Evolutionary conservation across 805 yeast genomes (phyloP).

Genomic region (Wickerhamiella sorbophila): DNA sequence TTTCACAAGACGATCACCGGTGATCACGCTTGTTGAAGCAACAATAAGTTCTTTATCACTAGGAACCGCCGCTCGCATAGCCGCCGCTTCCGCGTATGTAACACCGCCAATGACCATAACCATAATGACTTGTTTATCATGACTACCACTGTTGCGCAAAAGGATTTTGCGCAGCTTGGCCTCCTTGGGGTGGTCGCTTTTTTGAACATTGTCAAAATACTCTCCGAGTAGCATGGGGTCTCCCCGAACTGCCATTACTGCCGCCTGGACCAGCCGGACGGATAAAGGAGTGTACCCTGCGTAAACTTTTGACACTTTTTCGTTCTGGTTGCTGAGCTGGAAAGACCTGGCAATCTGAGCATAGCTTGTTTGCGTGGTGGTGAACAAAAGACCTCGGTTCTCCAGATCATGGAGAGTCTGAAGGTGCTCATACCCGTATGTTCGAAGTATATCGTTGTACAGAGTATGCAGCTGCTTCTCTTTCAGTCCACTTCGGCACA

Average conservation of each 20-base stretch:
- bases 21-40: slow-evolving; percentile 35
- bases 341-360: slow-evolving; percentile 17
- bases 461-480: slow-evolving; percentile 38
- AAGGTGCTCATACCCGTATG: slow-evolving; percentile 47
- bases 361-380: slow-evolving; percentile 17
- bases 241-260: slow-evolving; percentile 7
- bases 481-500: slow-evolving; percentile 54
- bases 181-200: slow-evolving; percentile 17
- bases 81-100: slow-evolving; percentile 70
- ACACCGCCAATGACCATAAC: slow-evolving; percentile 73
- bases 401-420: slow-evolving; percentile 35
- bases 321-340: slow-evolving; percentile 23
- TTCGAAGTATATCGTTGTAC: slow-evolving; percentile 37
- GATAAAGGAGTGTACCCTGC: slow-evolving; percentile 75
- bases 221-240: slow-evolving; percentile 35
- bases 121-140: slow-evolving; percentile 23
- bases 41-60: slow-evolving; percentile 28
- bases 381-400: slow-evolving; percentile 34
- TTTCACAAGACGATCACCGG: slow-evolving; percentile 27
- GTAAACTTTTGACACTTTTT: slow-evolving; percentile 26
- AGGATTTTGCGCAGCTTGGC: slow-evolving; percentile 24
- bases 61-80: slow-evolving; percentile 44
- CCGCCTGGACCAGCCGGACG: slow-evolving; percentile 47
- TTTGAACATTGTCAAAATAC: slow-evolving; percentile 18
- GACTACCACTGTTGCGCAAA: slow-evolving; percentile 21